phyloP scores from a whole-genome alignment of 257 asterid species.

The Penstemon eatonii region DNA sequence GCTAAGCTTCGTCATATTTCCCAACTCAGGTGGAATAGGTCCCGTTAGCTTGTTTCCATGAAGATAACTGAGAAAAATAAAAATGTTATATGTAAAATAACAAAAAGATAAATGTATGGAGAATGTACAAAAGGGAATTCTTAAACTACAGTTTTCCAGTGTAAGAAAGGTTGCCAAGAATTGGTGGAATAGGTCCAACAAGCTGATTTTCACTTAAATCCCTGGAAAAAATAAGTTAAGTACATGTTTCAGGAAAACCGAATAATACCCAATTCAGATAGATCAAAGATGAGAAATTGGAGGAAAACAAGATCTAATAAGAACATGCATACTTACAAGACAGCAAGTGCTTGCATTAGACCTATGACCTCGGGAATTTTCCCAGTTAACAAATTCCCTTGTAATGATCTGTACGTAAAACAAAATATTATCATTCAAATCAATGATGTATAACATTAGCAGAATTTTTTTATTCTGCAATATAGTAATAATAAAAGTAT shows the following conservation, averaged over 20 bases:
- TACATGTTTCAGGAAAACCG: background rate
- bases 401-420: constrained; percentile 63
- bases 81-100: background rate
- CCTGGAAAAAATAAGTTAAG: constrained; percentile 40
- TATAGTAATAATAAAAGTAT: too few relatives aligned
- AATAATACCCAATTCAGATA: too few relatives aligned
- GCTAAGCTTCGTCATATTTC: constrained; percentile 91
- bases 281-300: background rate
- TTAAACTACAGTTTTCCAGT: constrained; percentile 90
- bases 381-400: constrained; percentile 90
- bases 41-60: constrained; percentile 98
- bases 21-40: constrained; percentile 79
- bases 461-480: too few relatives aligned
- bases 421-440: constrained; percentile 1
- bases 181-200: constrained; percentile 83
- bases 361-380: constrained; percentile 95
- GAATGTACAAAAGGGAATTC: background rate
- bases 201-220: constrained; percentile 92
- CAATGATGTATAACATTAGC: background rate
- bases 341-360: constrained; percentile 99
- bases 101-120: background rate
- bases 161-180: constrained; percentile 89
- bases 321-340: constrained; percentile 59
- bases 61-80: constrained; percentile 58
- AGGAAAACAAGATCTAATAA: background rate